Evolutionary conservation across 495 filamentous ascomycete genomes (phyloP).

Genomic region (Talaromyces adpressus): DNA sequence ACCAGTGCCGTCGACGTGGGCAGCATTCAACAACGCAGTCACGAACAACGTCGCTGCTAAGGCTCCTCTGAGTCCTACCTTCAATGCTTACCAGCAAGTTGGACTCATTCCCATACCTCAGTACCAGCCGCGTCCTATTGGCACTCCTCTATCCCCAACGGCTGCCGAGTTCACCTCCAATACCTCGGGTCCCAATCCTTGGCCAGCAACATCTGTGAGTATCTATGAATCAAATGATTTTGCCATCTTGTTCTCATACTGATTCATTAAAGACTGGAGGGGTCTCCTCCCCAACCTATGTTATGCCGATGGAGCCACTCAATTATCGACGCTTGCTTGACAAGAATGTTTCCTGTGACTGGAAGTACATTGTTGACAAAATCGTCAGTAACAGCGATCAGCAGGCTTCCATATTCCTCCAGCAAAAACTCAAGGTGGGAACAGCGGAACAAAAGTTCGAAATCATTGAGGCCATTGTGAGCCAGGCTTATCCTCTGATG

Average conservation of each 20-base stretch:
- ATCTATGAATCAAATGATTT: not conserved
- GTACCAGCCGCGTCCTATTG: constrained; percentile 66
- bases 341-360: constrained; percentile 94
- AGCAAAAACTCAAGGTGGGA: constrained; percentile 97
- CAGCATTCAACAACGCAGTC: constrained; percentile 26
- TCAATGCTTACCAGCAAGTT: constrained; percentile 35
- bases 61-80: constrained; percentile 30
- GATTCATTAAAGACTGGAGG: constrained; percentile 40
- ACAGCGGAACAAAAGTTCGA: constrained; percentile 94
- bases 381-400: constrained; percentile 99
- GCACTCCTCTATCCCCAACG: constrained; percentile 77
- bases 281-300: constrained; percentile 56
- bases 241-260: not conserved
- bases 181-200: constrained; percentile 35
- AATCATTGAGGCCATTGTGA: constrained; percentile 93
- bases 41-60: constrained; percentile 13
- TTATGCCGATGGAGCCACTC: constrained; percentile 85
- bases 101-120: constrained; percentile 44
- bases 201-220: constrained; percentile 43
- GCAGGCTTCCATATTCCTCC: constrained; percentile 95
- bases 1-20: constrained; percentile 23
- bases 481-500: constrained; percentile 94
- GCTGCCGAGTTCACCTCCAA: constrained; percentile 68
- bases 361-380: constrained; percentile 99
- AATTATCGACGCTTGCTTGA: constrained; percentile 95